Conservation (phyloP, 2,329 filamentous ascomycete species). For the Amylocarpus encephaloides region DNA sequence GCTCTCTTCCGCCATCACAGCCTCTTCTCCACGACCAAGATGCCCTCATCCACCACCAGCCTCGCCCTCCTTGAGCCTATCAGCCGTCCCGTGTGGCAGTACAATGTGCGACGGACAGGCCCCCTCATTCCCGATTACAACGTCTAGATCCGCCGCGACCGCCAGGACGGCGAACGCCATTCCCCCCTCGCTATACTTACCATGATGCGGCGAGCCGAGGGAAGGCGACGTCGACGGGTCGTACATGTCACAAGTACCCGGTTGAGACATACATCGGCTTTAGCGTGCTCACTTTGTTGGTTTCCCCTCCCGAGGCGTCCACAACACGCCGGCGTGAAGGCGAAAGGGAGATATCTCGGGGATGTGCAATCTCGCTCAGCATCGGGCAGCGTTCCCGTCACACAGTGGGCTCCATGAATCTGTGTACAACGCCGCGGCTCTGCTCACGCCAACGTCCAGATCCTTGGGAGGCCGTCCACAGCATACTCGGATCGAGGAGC, state of each 20-base stretch:
- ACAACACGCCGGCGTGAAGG: too few species aligned
- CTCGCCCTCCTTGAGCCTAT: slow-evolving; percentile 2
- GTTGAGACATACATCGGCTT: neutral
- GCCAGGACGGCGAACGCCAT: neutral
- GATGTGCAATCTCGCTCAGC: too few species aligned
- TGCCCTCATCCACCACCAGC: too few species aligned
- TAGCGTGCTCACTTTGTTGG: neutral
- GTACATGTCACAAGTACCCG: slow-evolving; percentile 8
- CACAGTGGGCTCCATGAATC: too few species aligned
- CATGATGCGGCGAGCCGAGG: slow-evolving; percentile 4
- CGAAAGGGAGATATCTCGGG: too few species aligned
- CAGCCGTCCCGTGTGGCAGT: slow-evolving; percentile 20
- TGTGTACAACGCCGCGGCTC: slow-evolving; percentile 1
- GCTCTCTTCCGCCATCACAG: too few species aligned
- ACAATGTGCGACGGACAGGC: slow-evolving; percentile 19
- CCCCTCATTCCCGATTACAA: slow-evolving; percentile 2
- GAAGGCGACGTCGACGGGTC: neutral
- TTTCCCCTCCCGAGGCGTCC: too few species aligned
- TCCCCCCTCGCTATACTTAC: neutral
- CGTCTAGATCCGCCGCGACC: neutral
- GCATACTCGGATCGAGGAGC: neutral
- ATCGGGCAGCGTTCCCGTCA: neutral
- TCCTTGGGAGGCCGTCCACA: slow-evolving; percentile 1
- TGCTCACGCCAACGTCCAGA: slow-evolving; percentile 6
- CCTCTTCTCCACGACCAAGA: too few species aligned